Percentiles rank a stretch among this genome's conserved stretches.
phyloP scores from a whole-genome alignment of 148 eudicot genomes.

The Rhododendron williamsianum region DNA sequence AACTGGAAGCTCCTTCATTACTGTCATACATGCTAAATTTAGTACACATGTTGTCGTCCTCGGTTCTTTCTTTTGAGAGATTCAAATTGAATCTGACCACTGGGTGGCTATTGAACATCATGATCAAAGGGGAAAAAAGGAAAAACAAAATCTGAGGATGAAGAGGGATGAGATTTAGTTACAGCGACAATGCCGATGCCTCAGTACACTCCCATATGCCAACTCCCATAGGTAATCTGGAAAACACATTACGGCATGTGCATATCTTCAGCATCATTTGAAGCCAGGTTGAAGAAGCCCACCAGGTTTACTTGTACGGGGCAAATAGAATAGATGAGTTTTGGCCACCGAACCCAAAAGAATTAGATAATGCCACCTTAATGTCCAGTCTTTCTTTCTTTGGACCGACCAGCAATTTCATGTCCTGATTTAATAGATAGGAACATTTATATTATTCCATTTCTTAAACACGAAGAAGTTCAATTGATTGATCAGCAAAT shows the following conservation, averaged over 20 bases:
- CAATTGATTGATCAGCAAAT: background rate
- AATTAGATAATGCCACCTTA: constrained; percentile 88
- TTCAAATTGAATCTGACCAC: constrained; percentile 1
- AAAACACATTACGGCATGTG: background rate
- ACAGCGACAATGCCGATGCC: background rate
- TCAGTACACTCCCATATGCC: background rate
- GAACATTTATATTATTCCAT: background rate
- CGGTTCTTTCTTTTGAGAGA: background rate
- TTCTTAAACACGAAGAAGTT: background rate
- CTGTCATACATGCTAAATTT: background rate
- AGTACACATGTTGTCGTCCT: background rate
- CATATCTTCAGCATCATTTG: constrained; percentile 20
- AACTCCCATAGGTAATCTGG: background rate
- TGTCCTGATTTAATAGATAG: constrained; percentile 45
- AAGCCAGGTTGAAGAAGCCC: constrained; percentile 14
- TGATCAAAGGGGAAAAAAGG: background rate
- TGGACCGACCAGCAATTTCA: constrained; percentile 70
- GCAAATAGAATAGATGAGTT: constrained; percentile 95
- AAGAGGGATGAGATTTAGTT: background rate
- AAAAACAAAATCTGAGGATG: background rate
- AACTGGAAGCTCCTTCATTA: background rate
- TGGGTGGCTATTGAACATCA: background rate
- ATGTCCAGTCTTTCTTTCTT: constrained; percentile 71
- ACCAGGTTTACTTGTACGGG: constrained; percentile 56
- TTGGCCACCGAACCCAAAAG: constrained; percentile 97